phyloP scores from a whole-genome alignment of 140 eudicot genomes.

The Bidens hawaiensis region DNA sequence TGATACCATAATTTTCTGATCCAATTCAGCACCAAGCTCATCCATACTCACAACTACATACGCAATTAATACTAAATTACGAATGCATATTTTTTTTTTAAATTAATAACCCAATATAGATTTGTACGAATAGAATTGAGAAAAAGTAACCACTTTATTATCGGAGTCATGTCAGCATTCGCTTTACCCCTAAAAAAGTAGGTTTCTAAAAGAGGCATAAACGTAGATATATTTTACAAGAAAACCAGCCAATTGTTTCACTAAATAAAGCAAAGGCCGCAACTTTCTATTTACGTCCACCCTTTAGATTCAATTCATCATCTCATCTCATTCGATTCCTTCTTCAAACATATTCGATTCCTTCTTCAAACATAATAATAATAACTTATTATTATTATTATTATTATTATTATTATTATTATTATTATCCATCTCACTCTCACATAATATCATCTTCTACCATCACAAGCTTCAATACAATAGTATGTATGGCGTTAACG shows the following conservation, averaged over 20 bases:
- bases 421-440: too few species aligned
- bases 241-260: slow-evolving; percentile 3
- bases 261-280: slow-evolving; percentile 22
- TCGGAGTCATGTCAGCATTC: not conserved
- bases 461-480: too few species aligned
- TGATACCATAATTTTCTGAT: too few species aligned
- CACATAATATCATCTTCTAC: not conserved
- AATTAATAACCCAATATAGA: not conserved
- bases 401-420: too few species aligned
- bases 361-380: not conserved
- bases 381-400: too few species aligned
- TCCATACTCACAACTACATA: too few species aligned
- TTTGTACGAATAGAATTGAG: not conserved
- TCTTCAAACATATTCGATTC: too few species aligned
- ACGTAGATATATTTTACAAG: not conserved
- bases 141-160: not conserved
- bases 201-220: slow-evolving; percentile 15
- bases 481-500: slow-evolving; percentile 28
- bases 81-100: too few species aligned
- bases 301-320: slow-evolving; percentile 30
- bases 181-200: not conserved
- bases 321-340: slow-evolving; percentile 4
- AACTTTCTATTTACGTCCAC: slow-evolving; percentile 31
- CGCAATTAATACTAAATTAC: too few species aligned
- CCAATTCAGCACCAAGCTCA: too few species aligned